phyloP scores from a whole-genome alignment of 306 rosid genomes.

The Urtica urens region DNA sequence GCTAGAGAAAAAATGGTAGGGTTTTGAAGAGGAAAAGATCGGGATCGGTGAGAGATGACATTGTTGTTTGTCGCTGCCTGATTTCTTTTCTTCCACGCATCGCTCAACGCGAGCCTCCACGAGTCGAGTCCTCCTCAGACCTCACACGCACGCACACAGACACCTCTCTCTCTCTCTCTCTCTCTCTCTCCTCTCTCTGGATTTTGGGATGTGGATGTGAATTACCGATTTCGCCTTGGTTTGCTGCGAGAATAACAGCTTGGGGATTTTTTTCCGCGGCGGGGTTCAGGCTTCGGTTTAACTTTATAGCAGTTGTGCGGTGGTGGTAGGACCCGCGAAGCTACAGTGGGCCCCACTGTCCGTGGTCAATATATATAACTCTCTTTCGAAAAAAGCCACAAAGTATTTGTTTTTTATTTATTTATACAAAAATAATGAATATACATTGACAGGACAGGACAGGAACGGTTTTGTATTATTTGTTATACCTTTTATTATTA shows the following conservation, averaged over 20 bases:
- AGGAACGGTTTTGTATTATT: too few species aligned
- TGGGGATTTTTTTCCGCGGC: neutral
- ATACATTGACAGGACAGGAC: too few species aligned
- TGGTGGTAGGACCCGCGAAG: neutral
- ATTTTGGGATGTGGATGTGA: neutral
- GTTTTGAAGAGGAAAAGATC: slow-evolving; percentile 7
- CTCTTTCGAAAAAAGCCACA: too few species aligned
- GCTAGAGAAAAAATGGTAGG: neutral
- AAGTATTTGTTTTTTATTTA: too few species aligned
- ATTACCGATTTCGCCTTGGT: slow-evolving; percentile 17
- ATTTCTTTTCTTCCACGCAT: slow-evolving; percentile 33
- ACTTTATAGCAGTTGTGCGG: slow-evolving; percentile 5
- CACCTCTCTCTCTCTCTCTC: neutral
- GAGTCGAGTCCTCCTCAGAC: slow-evolving; percentile 13
- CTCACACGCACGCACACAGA: neutral
- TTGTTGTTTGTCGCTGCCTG: slow-evolving; percentile 15
- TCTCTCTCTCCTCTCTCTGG: slow-evolving; percentile 1
- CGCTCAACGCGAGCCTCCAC: slow-evolving; percentile 29
- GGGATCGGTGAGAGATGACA: neutral
- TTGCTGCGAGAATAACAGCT: neutral
- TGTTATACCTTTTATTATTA: too few species aligned
- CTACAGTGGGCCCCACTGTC: neutral
- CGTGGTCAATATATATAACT: too few species aligned
- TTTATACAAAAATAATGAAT: too few species aligned
- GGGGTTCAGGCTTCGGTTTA: too few species aligned